A percentile compares a stretch with the other conserved stretches of the same genome.
Evolutionary conservation across 164 flowering plant species (phyloP).

Genomic region (Piper longum): DNA sequence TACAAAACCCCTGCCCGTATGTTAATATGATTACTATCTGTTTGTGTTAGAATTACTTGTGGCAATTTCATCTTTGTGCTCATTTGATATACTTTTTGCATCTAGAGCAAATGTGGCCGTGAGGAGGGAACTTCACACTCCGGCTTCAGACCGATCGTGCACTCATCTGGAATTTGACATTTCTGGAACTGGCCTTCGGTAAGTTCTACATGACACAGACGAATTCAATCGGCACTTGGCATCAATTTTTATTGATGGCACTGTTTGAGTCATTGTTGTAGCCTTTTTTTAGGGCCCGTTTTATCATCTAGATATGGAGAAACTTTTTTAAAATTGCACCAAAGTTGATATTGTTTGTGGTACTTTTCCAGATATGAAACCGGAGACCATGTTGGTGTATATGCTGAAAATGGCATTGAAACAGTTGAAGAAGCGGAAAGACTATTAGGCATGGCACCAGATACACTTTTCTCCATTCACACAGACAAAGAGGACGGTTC

Average conservation of each 20-base stretch:
- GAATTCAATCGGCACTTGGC: not conserved
- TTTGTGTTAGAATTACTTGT: not conserved
- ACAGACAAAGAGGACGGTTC: constrained; percentile 84
- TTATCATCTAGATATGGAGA: no score
- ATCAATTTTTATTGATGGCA: not conserved
- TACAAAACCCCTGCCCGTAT: constrained; percentile 91
- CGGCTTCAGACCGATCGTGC: constrained; percentile 93
- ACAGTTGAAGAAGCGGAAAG: constrained; percentile 69
- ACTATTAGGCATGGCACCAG: constrained; percentile 47
- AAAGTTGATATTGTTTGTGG: no score
- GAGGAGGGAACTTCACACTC: constrained; percentile 81
- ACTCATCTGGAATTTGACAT: constrained; percentile 95
- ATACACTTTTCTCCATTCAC: constrained; percentile 69
- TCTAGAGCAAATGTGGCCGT: constrained; percentile 80
- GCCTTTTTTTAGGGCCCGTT: constrained; percentile 58
- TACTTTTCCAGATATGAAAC: constrained; percentile 68
- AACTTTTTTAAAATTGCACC: no score
- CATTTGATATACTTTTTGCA: not conserved
- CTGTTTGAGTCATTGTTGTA: constrained; percentile 62
- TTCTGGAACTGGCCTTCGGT: constrained; percentile 73
- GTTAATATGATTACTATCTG: not conserved
- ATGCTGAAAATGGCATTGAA: constrained; percentile 57
- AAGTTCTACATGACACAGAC: constrained; percentile 55
- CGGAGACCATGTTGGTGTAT: constrained; percentile 98
- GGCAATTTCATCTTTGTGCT: not conserved